Conservation (phyloP, 805 yeast genomes). For the Zygosaccharomyces gambellarensis region DNA sequence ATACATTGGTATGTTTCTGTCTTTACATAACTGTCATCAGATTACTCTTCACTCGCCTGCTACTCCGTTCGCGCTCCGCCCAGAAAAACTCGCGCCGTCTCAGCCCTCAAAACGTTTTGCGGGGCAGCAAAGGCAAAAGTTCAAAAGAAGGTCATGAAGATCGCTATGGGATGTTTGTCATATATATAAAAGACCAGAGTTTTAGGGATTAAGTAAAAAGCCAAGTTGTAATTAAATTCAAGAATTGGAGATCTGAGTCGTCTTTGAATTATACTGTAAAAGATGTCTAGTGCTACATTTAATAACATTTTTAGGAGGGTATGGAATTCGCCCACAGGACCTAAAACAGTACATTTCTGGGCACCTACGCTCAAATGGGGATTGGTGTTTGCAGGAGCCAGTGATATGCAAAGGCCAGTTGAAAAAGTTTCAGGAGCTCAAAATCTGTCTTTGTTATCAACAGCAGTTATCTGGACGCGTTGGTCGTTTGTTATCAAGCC, state of each 20-base stretch:
- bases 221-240: background rate
- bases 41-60: too few species aligned
- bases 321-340: conserved; percentile 87
- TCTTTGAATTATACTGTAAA: background rate
- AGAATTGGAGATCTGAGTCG: background rate
- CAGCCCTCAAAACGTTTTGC: too few species aligned
- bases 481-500: conserved; percentile 96
- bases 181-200: too few species aligned
- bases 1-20: too few species aligned
- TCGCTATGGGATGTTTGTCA: too few species aligned
- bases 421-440: conserved; percentile 81
- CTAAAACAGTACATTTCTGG: conserved; percentile 97
- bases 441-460: conserved; percentile 65
- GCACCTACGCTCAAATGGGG: conserved; percentile 77
- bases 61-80: too few species aligned
- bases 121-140: too few species aligned
- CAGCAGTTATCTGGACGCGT: conserved; percentile 96
- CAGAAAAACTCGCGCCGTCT: too few species aligned
- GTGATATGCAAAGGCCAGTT: conserved; percentile 84
- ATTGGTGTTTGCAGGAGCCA: conserved; percentile 85
- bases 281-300: conserved; percentile 18
- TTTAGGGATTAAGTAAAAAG: too few species aligned
- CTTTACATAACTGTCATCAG: too few species aligned
- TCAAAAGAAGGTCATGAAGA: too few species aligned
- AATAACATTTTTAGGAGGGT: conserved; percentile 53